Percentiles rank a stretch among this genome's conserved stretches.
phyloP scores from a whole-genome alignment of 1,284 basidiomycete species.

The Vanrija pseudolonga region DNA sequence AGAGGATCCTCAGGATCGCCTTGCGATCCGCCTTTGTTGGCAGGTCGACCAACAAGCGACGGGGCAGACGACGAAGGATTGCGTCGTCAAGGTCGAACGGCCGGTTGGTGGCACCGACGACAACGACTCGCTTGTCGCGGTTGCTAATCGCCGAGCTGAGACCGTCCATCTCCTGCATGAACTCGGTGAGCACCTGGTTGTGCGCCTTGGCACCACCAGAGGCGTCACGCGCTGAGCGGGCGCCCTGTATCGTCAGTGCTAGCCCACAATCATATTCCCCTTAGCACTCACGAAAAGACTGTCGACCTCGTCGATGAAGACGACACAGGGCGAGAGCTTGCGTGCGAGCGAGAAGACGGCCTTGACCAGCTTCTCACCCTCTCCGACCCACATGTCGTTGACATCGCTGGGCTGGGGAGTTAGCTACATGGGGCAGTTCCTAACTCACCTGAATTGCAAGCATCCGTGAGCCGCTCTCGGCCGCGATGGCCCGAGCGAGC shows the following conservation, averaged over 20 bases:
- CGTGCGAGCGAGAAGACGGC: conserved; percentile 87
- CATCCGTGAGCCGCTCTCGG: conserved; percentile 86
- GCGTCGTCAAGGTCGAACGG: conserved; percentile 52
- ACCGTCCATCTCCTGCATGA: conserved; percentile 99
- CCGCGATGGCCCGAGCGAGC: conserved; percentile 83
- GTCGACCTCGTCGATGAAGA: conserved; percentile 96
- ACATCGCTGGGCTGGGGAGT: conserved; percentile 48
- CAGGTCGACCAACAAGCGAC: conserved; percentile 76
- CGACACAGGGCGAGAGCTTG: conserved; percentile 81
- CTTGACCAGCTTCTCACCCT: conserved; percentile 90
- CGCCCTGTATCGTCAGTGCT: conserved; percentile 52
- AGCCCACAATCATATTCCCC: too few species aligned
- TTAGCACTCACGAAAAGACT: conserved; percentile 60
- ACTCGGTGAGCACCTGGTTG: conserved; percentile 62
- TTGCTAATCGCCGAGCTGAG: conserved; percentile 61
- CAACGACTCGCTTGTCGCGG: conserved; percentile 76
- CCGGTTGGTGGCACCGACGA: conserved; percentile 90
- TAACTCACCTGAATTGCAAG: conserved; percentile 56
- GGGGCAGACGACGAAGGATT: conserved; percentile 74
- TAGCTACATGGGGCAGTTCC: not conserved
- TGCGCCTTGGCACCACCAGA: conserved; percentile 75
- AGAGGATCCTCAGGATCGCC: conserved; percentile 77
- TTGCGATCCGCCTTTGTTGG: conserved; percentile 75
- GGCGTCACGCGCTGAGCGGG: conserved; percentile 74
- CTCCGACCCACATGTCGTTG: conserved; percentile 70